phyloP scores from a whole-genome alignment of 768 basidiomycete species.

The Agaricus sinodeliciosus region DNA sequence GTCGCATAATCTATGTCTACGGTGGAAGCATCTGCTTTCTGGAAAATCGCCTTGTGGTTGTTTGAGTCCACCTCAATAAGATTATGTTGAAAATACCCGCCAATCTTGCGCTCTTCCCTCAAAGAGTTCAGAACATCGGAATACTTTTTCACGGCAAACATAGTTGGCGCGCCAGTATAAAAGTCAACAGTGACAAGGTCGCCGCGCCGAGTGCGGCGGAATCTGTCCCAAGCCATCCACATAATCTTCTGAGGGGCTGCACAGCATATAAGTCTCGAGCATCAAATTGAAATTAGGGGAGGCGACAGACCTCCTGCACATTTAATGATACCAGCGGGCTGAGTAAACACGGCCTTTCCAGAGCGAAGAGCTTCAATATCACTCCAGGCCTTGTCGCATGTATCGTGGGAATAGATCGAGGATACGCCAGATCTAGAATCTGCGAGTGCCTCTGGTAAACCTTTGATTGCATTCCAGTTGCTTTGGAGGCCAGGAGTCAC shows the following conservation, averaged over 20 bases:
- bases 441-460: slow-evolving; percentile 70
- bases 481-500: slow-evolving; percentile 86
- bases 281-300: background rate
- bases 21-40: slow-evolving; percentile 62
- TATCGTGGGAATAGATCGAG: slow-evolving; percentile 86
- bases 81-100: slow-evolving; percentile 79
- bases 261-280: slow-evolving; percentile 3
- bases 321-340: slow-evolving; percentile 89
- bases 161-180: slow-evolving; percentile 86
- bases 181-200: slow-evolving; percentile 65
- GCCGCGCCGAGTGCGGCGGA: slow-evolving; percentile 49
- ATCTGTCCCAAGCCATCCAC: slow-evolving; percentile 95
- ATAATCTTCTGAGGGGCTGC: slow-evolving; percentile 86
- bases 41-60: slow-evolving; percentile 82
- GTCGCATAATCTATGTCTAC: slow-evolving; percentile 73
- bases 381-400: slow-evolving; percentile 84
- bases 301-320: slow-evolving; percentile 71
- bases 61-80: slow-evolving; percentile 65
- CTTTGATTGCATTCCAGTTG: slow-evolving; percentile 73
- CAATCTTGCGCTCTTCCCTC: slow-evolving; percentile 72
- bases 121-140: slow-evolving; percentile 78
- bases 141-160: slow-evolving; percentile 98
- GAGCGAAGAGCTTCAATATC: slow-evolving; percentile 70
- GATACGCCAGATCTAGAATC: slow-evolving; percentile 78
- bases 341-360: slow-evolving; percentile 91